Evolutionary conservation across 176 grass and related monocot species (phyloP), one percentile per base, ranked within the genome.

Genomic region (Pontederia crassipes): DNA sequence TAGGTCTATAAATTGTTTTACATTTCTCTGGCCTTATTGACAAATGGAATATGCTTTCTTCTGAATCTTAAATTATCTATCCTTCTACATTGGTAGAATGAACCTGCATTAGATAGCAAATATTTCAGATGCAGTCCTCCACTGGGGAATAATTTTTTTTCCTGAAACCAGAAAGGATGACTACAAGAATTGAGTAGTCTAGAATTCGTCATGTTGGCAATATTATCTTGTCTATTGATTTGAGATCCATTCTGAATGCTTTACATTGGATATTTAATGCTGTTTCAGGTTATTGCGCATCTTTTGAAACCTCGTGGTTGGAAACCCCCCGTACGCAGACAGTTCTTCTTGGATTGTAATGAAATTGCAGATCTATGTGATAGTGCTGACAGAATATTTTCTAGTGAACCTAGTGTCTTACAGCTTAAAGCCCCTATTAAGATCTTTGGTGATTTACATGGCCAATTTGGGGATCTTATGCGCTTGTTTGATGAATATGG

Each of bases 311-410:
- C 93, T 48, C 87, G 93, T 68, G 93, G 93, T 73, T 98, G 93
- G 93, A 98, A 87, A 65, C 93, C 93, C 49, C 93, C 93, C 76
- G 93, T 97, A 69, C 79, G 80, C 73, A 85, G 93, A 52, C 87
- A 98, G 63, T 98, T 98, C 68, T 88, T 98, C 45, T 78, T 98
- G 61, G 93, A 98, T 74, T 98, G 93, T 64, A 98, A 98, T 69
- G 93, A 98, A 75, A 98, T 98, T 73, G 87, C 93, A 92, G 93
- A 98, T 67, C 71, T 98, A 20, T 98, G 93, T 71, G 93, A 98
- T 66, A 80, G 72, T 48, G 87, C 84, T 2, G 93, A 98, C 72
- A 92, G 84, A 78, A 88, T 98, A 82, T 92, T 98, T 85, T 70
- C 87, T 76, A 83, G 76, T 65, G 93, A 92, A 73, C 84, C 93